Conservation (phyloP, 306 rosid genomes). For the Corylus americana region DNA sequence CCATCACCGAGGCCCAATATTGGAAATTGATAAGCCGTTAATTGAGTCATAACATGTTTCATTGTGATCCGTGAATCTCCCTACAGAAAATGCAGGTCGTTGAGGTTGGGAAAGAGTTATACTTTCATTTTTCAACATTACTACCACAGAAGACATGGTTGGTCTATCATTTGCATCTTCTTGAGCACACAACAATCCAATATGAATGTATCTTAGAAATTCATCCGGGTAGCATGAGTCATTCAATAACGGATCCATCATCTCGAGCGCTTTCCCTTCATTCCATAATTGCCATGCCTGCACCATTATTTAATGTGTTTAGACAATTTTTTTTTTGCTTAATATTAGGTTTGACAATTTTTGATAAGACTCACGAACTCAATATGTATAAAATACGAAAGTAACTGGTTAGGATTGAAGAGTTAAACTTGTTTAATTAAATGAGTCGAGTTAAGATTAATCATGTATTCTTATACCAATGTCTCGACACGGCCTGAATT, state of each 20-base stretch:
- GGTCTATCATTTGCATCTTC: conserved; percentile 54
- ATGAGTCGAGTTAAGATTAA: no score
- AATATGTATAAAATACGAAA: no score
- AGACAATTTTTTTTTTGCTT: no score
- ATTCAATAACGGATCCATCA: conserved; percentile 39
- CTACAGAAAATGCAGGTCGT: conserved; percentile 39
- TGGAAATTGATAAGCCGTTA: conserved; percentile 33
- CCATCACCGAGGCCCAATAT: neutral
- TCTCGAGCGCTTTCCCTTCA: conserved; percentile 35
- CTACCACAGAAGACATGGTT: conserved; percentile 46
- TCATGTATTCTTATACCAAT: no score
- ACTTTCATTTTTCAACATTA: conserved; percentile 41
- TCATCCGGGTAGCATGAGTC: conserved; percentile 33
- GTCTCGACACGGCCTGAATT: no score
- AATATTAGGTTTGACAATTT: no score
- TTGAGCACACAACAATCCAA: conserved; percentile 53
- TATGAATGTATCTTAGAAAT: conserved; percentile 38
- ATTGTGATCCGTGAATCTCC: conserved; percentile 20
- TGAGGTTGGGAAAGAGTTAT: conserved; percentile 27
- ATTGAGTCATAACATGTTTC: conserved; percentile 9
- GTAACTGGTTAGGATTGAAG: no score
- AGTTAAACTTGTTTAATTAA: no score
- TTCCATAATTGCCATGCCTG: conserved; percentile 54
- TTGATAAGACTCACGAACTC: no score
- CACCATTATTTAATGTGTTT: conserved; percentile 7